These are phyloP conservation scores for Dictyostelium discoideum DNA, from an alignment of 78 protist species.

Conservation along the genomic window DNA sequence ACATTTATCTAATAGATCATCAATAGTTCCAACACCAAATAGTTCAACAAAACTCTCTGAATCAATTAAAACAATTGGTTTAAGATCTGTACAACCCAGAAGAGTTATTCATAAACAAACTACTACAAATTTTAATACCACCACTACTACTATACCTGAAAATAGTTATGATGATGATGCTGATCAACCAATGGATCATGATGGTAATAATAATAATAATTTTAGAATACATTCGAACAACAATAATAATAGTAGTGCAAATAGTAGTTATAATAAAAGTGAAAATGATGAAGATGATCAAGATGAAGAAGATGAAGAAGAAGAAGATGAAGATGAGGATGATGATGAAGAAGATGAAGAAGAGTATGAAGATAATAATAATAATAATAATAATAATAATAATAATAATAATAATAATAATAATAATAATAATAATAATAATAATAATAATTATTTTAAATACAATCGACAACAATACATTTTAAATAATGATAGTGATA, in stretches of 20 bases:
- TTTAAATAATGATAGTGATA: background rate
- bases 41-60: constrained; percentile 10
- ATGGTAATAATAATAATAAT: background rate
- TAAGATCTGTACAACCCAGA: background rate
- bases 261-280: background rate
- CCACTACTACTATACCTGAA: background rate
- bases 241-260: background rate
- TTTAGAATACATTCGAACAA: background rate
- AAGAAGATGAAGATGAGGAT: background rate
- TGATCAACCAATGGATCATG: constrained; percentile 1
- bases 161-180: background rate
- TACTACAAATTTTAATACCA: background rate
- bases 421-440: background rate
- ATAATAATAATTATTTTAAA: background rate
- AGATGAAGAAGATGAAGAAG: background rate
- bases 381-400: background rate
- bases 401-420: background rate
- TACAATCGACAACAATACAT: background rate
- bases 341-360: background rate
- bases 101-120: background rate
- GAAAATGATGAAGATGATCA: background rate
- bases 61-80: constrained; percentile 21
- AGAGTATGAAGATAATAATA: background rate
- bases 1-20: background rate
- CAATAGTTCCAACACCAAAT: constrained; percentile 6